Evolutionary conservation across 257 asterid genomes (phyloP).

Genomic region (Solanum pinnatisectum): DNA sequence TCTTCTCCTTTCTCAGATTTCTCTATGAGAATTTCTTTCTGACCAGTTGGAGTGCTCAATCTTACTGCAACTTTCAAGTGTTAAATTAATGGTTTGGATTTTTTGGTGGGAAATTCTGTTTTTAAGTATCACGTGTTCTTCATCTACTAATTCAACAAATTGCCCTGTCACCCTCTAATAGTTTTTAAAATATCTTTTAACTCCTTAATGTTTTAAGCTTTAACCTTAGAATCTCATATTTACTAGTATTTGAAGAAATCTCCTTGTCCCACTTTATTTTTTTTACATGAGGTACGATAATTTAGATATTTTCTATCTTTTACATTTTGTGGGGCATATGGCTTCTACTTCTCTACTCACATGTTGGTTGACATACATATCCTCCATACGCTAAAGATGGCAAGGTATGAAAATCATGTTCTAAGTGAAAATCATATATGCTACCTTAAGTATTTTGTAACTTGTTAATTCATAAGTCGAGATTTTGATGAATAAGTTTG

Average conservation of each 20-base stretch:
- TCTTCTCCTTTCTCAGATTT: too few relatives aligned
- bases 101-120: background rate
- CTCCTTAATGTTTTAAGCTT: background rate
- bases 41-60: background rate
- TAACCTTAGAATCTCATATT: background rate
- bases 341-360: background rate
- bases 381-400: background rate
- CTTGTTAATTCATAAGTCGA: background rate
- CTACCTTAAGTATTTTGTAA: too few relatives aligned
- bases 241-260: background rate
- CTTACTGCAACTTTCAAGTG: background rate
- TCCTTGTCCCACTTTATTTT: background rate
- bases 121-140: background rate
- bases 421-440: background rate
- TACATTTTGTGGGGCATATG: background rate
- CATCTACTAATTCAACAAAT: background rate
- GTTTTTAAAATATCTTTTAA: too few relatives aligned
- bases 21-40: too few relatives aligned
- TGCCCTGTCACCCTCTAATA: background rate
- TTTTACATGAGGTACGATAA: background rate
- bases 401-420: background rate
- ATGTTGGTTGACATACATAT: background rate
- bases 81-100: background rate
- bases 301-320: background rate
- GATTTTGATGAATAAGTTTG: background rate